phyloP scores from a whole-genome alignment of 192 early-diverging fungal genomes.

The Phycomyces blakesleeanus region DNA sequence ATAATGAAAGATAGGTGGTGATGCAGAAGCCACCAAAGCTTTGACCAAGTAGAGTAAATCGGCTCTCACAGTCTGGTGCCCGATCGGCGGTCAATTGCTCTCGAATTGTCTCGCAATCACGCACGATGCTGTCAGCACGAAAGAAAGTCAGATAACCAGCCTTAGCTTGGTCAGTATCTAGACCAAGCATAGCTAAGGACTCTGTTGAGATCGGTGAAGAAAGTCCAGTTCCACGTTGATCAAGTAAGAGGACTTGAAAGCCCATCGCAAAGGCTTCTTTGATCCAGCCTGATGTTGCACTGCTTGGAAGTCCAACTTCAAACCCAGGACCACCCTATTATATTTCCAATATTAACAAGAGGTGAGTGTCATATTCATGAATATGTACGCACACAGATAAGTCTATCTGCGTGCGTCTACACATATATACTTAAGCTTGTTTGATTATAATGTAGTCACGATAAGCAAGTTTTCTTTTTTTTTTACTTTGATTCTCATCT shows the following conservation, averaged over 20 bases:
- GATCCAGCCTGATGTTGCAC: slow-evolving; percentile 47
- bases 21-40: slow-evolving; percentile 73
- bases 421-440: too few species aligned
- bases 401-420: too few species aligned
- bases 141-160: slow-evolving; percentile 60
- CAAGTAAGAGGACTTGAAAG: slow-evolving; percentile 63
- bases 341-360: slow-evolving; percentile 1
- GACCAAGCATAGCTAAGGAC: slow-evolving; percentile 36
- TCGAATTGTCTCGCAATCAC: slow-evolving; percentile 64
- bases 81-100: slow-evolving; percentile 46
- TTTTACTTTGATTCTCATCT: background rate
- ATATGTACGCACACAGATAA: too few species aligned
- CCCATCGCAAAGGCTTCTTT: slow-evolving; percentile 54
- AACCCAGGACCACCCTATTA: slow-evolving; percentile 58
- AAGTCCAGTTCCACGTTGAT: slow-evolving; percentile 67
- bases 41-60: slow-evolving; percentile 58
- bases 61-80: slow-evolving; percentile 25
- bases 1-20: slow-evolving; percentile 62
- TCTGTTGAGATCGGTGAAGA: slow-evolving; percentile 55
- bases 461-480: background rate
- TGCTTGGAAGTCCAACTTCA: slow-evolving; percentile 44
- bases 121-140: slow-evolving; percentile 66
- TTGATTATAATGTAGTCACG: too few species aligned
- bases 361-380: too few species aligned
- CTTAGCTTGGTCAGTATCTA: slow-evolving; percentile 50